Conservation (phyloP, 768 basidiomycete species). For the Mycena belliarum region DNA sequence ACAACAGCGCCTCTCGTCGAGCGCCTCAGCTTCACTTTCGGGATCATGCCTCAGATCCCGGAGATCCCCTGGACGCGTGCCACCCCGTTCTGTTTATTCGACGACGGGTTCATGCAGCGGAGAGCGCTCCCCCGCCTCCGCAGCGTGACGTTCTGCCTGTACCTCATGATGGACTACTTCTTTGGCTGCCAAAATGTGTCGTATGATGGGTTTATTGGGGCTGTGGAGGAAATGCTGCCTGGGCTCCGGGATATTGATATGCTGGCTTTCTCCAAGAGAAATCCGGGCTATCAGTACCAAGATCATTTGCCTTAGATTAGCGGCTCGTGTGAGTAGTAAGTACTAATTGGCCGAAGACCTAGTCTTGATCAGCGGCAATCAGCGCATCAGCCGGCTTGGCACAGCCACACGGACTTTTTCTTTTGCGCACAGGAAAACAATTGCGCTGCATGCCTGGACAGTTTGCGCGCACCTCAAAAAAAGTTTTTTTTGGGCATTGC, state of each 20-base stretch:
- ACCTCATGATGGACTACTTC: slow-evolving; percentile 3
- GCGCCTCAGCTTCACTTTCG: background rate
- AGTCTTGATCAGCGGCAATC: too few relatives aligned
- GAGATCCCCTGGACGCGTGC: background rate
- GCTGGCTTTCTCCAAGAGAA: background rate
- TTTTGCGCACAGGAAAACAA: too few relatives aligned
- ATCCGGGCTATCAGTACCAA: too few relatives aligned
- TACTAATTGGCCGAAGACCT: too few relatives aligned
- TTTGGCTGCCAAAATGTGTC: background rate
- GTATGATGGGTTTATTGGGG: background rate
- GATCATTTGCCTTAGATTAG: too few relatives aligned
- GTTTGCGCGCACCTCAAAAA: too few relatives aligned
- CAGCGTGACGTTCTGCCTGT: slow-evolving; percentile 1
- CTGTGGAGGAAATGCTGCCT: background rate
- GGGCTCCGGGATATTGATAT: background rate
- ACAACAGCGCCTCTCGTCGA: background rate
- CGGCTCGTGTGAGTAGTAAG: too few relatives aligned
- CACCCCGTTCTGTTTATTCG: background rate
- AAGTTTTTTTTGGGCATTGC: too few relatives aligned
- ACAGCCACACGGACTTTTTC: too few relatives aligned
- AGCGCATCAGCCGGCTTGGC: too few relatives aligned
- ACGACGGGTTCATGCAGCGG: slow-evolving; percentile 4
- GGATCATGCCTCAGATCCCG: background rate
- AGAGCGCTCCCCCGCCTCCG: background rate
- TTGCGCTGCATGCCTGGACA: too few relatives aligned